phyloP scores from a whole-genome alignment of 805 yeast species.

The Metschnikowia shivogae region DNA sequence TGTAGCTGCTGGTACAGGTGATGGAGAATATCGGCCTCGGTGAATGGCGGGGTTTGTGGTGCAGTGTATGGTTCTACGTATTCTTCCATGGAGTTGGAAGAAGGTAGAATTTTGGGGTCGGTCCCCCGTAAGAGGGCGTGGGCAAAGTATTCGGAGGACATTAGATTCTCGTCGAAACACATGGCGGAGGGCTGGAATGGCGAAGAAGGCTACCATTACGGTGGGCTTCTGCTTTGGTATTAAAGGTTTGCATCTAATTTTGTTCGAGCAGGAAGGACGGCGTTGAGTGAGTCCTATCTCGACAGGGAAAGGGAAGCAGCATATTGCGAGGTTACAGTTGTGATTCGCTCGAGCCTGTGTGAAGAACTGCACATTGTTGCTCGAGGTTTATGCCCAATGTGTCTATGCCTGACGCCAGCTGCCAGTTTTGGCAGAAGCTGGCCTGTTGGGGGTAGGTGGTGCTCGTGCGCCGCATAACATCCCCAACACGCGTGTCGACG shows the following conservation, averaged over 20 bases:
- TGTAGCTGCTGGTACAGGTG: conserved; percentile 1
- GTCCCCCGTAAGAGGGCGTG: background rate
- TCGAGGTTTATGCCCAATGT: background rate
- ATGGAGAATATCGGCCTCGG: conserved; percentile 1
- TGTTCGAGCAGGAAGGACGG: conserved; percentile 4
- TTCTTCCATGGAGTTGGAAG: background rate
- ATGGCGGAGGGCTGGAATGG: conserved; percentile 3
- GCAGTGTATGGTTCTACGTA: conserved; percentile 1
- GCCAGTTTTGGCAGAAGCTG: background rate
- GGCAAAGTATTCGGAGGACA: conserved; percentile 2
- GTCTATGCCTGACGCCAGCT: background rate
- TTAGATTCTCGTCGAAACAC: conserved; percentile 5
- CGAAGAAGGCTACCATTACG: background rate
- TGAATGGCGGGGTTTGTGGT: conserved; percentile 4
- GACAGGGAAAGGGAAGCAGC: conserved; percentile 3
- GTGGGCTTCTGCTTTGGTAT: conserved; percentile 2
- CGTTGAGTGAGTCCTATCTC: background rate
- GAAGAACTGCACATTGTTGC: background rate
- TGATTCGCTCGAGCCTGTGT: background rate
- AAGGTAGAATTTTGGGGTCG: conserved; percentile 3
- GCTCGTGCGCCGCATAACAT: background rate
- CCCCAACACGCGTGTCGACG: too few relatives aligned
- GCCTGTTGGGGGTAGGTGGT: background rate
- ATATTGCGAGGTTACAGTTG: conserved; percentile 1
- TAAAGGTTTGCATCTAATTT: conserved; percentile 1